Evolutionary conservation across 768 basidiomycete species (phyloP), one percentile per base, ranked within the genome.

Genomic region (Royoungia palumana): DNA sequence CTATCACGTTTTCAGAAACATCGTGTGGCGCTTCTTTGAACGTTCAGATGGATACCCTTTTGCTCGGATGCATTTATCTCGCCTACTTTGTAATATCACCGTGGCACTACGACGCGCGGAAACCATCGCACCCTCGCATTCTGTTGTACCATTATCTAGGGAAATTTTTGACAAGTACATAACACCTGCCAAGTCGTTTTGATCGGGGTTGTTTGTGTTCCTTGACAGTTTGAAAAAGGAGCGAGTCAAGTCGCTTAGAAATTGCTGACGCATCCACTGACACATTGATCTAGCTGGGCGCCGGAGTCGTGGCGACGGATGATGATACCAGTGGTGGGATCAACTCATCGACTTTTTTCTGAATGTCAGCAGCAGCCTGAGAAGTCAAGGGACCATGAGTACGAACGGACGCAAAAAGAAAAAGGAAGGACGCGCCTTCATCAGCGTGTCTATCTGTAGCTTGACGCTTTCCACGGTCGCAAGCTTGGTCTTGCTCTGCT

Each of bases 381-480:
- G 56, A 43, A 58, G 53, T 20, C 36, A 44, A 45, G 28, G 28
- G 52, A 46, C 17, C 36, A 50, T 60, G 51, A 47, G 49, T 47
- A 24, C 37, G 51, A 44, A 49, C 16, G 44, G 44, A 43, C 40
- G 20, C 46, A 21, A 17, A 17, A 22, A 19, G 5, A 30, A 37
- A n/a, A 28, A 54, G 59, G 41, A 53, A 11, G 22, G 24, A 13
- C 20, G 43, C 46, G 84, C 89, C 81, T 88, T 90, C 66, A 86
- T 77, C 25, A 91, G 74, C 4, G 74, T 67, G 61, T 91, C 90
- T 50, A 93, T 83, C 57, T 91, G 87, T 7, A 74, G 61, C 64
- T 90, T 90, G 55, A 94, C 82, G 55, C 67, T 84, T 60, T 94
- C 91, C 72, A 89, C 78, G 17, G 82, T 85, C 35, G 76, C 64